Evolutionary conservation across 768 basidiomycete genomes (phyloP), one percentile per base, ranked within the genome.

Genomic region (Tephrocybe sp.): DNA sequence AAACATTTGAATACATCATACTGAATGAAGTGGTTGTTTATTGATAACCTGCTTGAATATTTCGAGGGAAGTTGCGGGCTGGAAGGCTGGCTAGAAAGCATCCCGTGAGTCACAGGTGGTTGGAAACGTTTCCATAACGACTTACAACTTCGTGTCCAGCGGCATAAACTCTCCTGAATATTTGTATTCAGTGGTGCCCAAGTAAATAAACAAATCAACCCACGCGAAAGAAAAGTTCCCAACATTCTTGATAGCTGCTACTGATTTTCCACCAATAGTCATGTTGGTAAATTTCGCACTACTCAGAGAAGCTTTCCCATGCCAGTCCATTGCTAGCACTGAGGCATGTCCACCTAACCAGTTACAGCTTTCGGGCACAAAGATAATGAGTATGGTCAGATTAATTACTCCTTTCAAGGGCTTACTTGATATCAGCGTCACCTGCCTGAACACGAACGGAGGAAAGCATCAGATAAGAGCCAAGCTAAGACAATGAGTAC

Each of bases 191-290:
- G 36, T 25, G 20, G 4, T 14, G 4, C 14, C 0, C 8, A 1
- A 36, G 2, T 18, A 7, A 4, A 14, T 18, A 28, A 2, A 6
- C 4, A n/a, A 25, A 49, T 18, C 3, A 2, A 76, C 83, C 58
- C 51, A 85, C 83, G 83, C 85, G 62, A 86, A 87, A 0, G 80
- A 72, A 60, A 86, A 85, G 51, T 83, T 83, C 54, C 81, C 82
- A 28, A 86, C 78, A 45, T 85, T 85, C 61, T 83, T 77, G 15
- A 85, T 73, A 0, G 82, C 78, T 0, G 81, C 85, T 4, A 86
- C 76, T 0, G 80, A 56, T 4, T 62, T 65, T 1, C 77, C 81
- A 32, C 73, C 46, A 23, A 86, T 74, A 0, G 84, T 84, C 69
- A 86, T 84, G 53, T 84, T 84, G 4, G 56, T 73, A 47, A 79